Percentiles rank a stretch among this genome's conserved stretches.
These are phyloP conservation scores for Penicillium verrucosum DNA, from an alignment of 2,329 filamentous ascomycete genomes.

Conservation along the genomic window DNA sequence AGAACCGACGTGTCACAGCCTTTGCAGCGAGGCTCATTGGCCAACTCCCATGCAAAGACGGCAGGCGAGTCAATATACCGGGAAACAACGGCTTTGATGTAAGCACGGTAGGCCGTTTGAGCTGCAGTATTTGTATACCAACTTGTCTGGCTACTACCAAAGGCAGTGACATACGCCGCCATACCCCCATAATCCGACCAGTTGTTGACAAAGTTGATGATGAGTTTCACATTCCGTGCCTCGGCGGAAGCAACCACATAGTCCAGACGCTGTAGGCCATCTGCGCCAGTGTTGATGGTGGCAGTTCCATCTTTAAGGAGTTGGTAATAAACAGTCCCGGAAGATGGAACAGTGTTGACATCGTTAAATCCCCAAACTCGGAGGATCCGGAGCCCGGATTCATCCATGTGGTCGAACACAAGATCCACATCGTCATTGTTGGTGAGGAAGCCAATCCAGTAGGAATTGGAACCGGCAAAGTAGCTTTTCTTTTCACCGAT, in stretches of 20 bases:
- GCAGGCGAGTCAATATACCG: conserved; percentile 58
- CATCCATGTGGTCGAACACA: conserved; percentile 30
- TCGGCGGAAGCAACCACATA: conserved; percentile 61
- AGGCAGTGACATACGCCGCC: conserved; percentile 55
- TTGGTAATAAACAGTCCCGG: conserved; percentile 48
- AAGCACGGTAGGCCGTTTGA: conserved; percentile 60
- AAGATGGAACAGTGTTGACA: conserved; percentile 40
- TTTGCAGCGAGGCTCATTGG: conserved; percentile 63
- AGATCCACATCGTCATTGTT: conserved; percentile 50
- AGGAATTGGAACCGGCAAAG: conserved; percentile 51
- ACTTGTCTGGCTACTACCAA: conserved; percentile 50
- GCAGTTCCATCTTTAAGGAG: conserved; percentile 33
- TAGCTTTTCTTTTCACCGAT: conserved; percentile 43
- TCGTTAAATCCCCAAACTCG: conserved; percentile 56
- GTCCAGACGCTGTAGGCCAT: conserved; percentile 64
- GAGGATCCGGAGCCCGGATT: conserved; percentile 50
- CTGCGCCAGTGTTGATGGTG: conserved; percentile 60
- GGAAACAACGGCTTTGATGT: conserved; percentile 58
- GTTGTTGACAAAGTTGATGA: conserved; percentile 60
- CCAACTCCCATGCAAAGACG: conserved; percentile 66
- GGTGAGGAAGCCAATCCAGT: conserved; percentile 52
- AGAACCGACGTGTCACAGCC: conserved; percentile 58
- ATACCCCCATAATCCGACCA: conserved; percentile 68
- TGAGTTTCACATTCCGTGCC: conserved; percentile 58
- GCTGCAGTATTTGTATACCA: conserved; percentile 58